Conservation (phyloP, 352 stramenopile genomes). For the Globisporangium rhizosaccharum region DNA sequence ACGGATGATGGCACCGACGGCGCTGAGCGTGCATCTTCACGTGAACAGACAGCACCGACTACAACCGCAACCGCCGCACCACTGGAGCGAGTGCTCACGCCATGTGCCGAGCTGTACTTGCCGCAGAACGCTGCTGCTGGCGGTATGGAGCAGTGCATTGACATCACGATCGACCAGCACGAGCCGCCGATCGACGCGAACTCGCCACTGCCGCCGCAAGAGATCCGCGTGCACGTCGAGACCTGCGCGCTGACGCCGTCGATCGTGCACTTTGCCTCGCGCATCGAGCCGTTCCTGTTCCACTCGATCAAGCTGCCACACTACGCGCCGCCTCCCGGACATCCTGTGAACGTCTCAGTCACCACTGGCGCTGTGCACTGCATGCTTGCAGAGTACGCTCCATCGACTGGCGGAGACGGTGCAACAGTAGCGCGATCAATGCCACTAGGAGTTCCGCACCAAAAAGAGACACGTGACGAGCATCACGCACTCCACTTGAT, state of each 20-base stretch:
- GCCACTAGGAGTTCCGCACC: not conserved
- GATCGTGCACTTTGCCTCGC: constrained; percentile 41
- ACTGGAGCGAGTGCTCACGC: constrained; percentile 15
- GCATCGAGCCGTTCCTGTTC: constrained; percentile 39
- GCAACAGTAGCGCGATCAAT: not conserved
- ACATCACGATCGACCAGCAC: constrained; percentile 46
- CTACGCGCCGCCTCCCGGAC: constrained; percentile 22
- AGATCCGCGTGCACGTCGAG: constrained; percentile 59
- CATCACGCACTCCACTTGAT: constrained; percentile 40
- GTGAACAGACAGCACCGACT: too few relatives aligned
- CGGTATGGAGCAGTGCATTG: constrained; percentile 18
- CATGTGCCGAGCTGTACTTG: constrained; percentile 33
- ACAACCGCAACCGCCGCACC: too few relatives aligned
- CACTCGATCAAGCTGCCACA: constrained; percentile 31
- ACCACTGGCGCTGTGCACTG: constrained; percentile 58
- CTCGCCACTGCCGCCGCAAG: constrained; percentile 15
- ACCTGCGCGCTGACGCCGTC: constrained; percentile 46
- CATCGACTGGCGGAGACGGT: not conserved
- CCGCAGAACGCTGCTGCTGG: not conserved
- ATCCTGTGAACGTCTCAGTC: constrained; percentile 46
- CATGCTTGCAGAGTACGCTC: constrained; percentile 41
- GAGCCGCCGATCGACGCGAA: constrained; percentile 7
- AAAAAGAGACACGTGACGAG: not conserved
- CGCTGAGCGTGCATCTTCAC: too few relatives aligned
- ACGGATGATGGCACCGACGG: not conserved